Evolutionary conservation across 768 basidiomycete species (phyloP).

Genomic region (Psilocybe azurescens): DNA sequence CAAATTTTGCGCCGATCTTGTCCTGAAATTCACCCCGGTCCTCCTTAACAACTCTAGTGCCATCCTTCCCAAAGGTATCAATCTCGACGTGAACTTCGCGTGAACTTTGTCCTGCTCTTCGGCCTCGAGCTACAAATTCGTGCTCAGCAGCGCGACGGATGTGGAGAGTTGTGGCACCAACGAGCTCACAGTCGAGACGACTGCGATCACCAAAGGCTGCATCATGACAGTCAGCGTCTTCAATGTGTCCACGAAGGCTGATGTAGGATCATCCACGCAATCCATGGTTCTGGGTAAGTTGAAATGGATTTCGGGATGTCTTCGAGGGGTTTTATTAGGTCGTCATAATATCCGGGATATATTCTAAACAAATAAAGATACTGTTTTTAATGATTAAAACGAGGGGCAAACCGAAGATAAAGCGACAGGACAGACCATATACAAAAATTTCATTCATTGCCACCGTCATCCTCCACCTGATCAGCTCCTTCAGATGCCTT

Average conservation of each 20-base stretch:
- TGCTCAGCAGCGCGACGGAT: slow-evolving; percentile 44
- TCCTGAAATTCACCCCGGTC: slow-evolving; percentile 42
- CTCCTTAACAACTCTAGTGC: slow-evolving; percentile 35
- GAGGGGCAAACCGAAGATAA: neutral
- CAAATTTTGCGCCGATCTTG: slow-evolving; percentile 47
- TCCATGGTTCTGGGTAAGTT: slow-evolving; percentile 41
- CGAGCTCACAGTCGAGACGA: too few relatives aligned
- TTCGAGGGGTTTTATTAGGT: neutral
- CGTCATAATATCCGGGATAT: neutral
- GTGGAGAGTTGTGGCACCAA: slow-evolving; percentile 50
- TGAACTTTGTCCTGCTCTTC: slow-evolving; percentile 40
- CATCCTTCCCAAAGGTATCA: slow-evolving; percentile 46
- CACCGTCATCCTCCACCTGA: slow-evolving; percentile 23
- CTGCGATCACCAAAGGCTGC: slow-evolving; percentile 45
- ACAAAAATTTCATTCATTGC: slow-evolving; percentile 23
- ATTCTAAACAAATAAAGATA: neutral
- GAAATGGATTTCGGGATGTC: slow-evolving; percentile 34
- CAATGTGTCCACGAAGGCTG: slow-evolving; percentile 46
- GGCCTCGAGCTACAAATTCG: slow-evolving; percentile 43
- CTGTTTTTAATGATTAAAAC: neutral
- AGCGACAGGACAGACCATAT: neutral
- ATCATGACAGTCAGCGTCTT: slow-evolving; percentile 53
- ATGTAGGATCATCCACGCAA: slow-evolving; percentile 47
- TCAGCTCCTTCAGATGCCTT: slow-evolving; percentile 29
- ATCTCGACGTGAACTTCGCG: slow-evolving; percentile 59